phyloP scores from a whole-genome alignment of 768 basidiomycete genomes.

The Leccinum uliginosum region DNA sequence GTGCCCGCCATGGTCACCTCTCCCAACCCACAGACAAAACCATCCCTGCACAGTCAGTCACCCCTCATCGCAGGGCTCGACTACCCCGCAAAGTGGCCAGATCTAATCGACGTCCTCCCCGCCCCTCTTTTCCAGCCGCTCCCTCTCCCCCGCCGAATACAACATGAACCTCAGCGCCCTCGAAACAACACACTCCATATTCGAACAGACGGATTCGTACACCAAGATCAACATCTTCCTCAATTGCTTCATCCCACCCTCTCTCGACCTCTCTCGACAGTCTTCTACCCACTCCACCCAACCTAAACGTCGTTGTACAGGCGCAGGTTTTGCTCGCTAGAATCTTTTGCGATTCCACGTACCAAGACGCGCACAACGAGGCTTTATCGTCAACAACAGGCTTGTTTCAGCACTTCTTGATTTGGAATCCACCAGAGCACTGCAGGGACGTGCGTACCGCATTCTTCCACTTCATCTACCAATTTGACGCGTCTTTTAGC shows the following conservation, averaged over 20 bases:
- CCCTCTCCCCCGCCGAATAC: conserved; percentile 77
- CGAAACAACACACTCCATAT: conserved; percentile 95
- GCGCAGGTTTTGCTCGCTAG: conserved; percentile 68
- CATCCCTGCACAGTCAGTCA: conserved; percentile 80
- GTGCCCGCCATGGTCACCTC: conserved; percentile 89
- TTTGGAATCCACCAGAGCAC: conserved; percentile 70
- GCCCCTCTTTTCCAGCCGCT: conserved; percentile 49
- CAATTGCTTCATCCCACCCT: conserved; percentile 75
- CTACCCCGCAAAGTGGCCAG: conserved; percentile 85
- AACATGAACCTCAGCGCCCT: conserved; percentile 85
- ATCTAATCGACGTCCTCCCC: conserved; percentile 72
- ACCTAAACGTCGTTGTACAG: conserved; percentile 57
- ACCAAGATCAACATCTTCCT: conserved; percentile 90
- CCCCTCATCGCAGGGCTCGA: conserved; percentile 88
- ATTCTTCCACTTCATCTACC: neutral
- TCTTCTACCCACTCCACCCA: conserved; percentile 42
- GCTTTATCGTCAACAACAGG: conserved; percentile 73
- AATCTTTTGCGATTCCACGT: conserved; percentile 90
- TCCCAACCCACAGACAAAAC: conserved; percentile 68
- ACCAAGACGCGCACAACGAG: conserved; percentile 79
- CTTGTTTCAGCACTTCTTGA: conserved; percentile 76
- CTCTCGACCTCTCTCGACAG: conserved; percentile 76
- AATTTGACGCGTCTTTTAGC: conserved; percentile 35
- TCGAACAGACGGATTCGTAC: conserved; percentile 78
- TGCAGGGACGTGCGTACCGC: conserved; percentile 52